Base-by-base conservation (phyloP, 2,329 filamentous ascomycete species). In the Simplicillium sp. region DNA sequence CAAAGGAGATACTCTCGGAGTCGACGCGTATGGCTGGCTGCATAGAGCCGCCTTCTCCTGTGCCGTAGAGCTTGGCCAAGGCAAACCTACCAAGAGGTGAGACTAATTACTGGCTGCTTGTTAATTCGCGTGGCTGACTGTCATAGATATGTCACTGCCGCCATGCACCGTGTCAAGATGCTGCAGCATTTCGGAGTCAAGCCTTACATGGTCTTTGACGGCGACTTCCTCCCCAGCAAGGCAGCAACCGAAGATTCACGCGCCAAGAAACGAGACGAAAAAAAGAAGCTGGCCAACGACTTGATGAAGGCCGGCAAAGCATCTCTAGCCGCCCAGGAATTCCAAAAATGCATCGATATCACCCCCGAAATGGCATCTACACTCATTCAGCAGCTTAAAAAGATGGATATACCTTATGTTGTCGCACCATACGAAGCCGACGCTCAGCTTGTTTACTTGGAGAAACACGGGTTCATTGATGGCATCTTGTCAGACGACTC, bases 351-450 rank as follows among this genome's bases (percentile, higher is more conserved):
- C 36, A 84, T 97, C 45, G 92, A 98, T 59, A 81, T 98, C 31
- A 97, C 92, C 2, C 90, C 94, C 2, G 82, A 92, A 53, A 98
- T 98, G 94, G 92, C 92, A 7, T 79, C 86, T 7, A 75, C 85
- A 49, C 66, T 97, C 40, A 98, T 98, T 44, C 88, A 96, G 50
- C 87, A 94, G 58, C 71, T 97, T 53, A 96, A 94, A 64, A 77
- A 78, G 53, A 68, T 82, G 54, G 73, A 79, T 32, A 74, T 98
- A 13, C 76, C 87, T 43, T 97, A 95, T 57, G 73, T 98, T 41
- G 94, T 98, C 14, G 92, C 92, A 1, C 92, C 92, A 0, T 98
- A 96, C 62, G 92, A 98, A 68, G 92, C 92, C 36, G 92, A 98
- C 61, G 83, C 90, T n/a, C 90, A 98, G 61, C 73, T 98, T 52